A percentile compares a stretch with the other conserved stretches of the same genome.
These are phyloP conservation scores for Fusarium sp. DNA, from an alignment of 2,329 filamentous ascomycete genomes.

Conservation along the genomic window DNA sequence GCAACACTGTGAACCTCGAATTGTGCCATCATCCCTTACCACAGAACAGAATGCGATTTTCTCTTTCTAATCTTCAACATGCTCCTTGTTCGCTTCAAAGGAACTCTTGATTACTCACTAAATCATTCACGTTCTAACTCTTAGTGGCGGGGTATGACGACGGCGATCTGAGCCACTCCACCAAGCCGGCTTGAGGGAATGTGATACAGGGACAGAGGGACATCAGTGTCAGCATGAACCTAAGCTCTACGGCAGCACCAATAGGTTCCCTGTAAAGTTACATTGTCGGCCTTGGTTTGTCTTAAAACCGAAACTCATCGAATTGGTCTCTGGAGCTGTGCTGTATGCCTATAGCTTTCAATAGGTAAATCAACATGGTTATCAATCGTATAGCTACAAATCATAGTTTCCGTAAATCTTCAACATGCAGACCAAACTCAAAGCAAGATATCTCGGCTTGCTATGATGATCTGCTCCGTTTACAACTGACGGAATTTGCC, in stretches of 20 bases:
- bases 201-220: constrained; percentile 22
- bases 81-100: not conserved
- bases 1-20: not conserved
- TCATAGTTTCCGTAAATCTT: not conserved
- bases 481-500: not conserved
- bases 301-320: not conserved
- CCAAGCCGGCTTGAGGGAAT: constrained; percentile 37
- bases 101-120: not conserved
- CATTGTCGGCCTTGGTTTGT: not conserved
- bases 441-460: not conserved
- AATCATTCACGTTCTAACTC: constrained; percentile 10
- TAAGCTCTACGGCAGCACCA: not conserved
- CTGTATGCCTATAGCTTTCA: not conserved
- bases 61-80: not conserved
- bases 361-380: not conserved
- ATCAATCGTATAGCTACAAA: constrained; percentile 8
- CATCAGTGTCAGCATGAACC: not conserved
- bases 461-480: not conserved
- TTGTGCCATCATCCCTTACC: not conserved
- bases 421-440: not conserved
- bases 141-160: constrained; percentile 40
- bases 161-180: constrained; percentile 34
- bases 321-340: not conserved
- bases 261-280: constrained; percentile 15
- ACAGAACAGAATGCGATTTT: not conserved